Base-by-base conservation (phyloP, 148 eudicot genomes). In the Chenopodium quinoa region DNA sequence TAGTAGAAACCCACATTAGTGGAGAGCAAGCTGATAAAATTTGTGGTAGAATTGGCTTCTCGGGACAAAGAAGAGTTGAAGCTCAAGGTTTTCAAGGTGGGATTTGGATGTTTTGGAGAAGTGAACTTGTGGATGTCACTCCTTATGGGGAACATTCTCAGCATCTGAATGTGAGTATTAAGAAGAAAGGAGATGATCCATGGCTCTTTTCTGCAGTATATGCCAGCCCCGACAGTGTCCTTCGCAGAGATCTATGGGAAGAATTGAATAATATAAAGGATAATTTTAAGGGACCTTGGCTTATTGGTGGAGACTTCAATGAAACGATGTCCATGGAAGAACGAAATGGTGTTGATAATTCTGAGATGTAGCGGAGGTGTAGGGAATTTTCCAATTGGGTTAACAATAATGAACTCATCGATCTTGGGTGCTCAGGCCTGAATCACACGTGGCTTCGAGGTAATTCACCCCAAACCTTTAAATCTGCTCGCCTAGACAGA, bases 41-140 rank as follows among this genome's bases (percentile, higher is more conserved):
- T 0, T 79, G 82, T 37, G 14, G 58, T 34, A 22, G 2, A 7
- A 71, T 79, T 4, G 63, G 25, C 10, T 79, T 48, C 11, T 60
- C 40, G 19, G 67, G 81, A 0, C 37, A 32, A 3, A 23, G 23
- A 0, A 25, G 77, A 0, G 82, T 80, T 0, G 76, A 80, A 1
- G 73, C 80, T 25, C 73, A 78, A 1, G 73, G 73, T 3, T 78
- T 67, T 16, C 25, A 73, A 27, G 76, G 79, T 0, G 75, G 68
- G 0, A 76, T 68, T 6, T 67, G 75, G 74, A 16, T 34, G 0
- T 19, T 50, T 27, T 34, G 76, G 75, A 1, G 27, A 1, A 8
- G 67, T 0, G 46, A 32, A 4, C 9, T 17, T 1, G 68, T 81
- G 0, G 0, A 13, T 0, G 52, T 75, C 0, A 48, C 14, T 0